A percentile compares a stretch with the other conserved stretches of the same genome.
Evolutionary conservation across 176 grass and related monocot genomes (phyloP).

Genomic region (Microstegium vimineum): DNA sequence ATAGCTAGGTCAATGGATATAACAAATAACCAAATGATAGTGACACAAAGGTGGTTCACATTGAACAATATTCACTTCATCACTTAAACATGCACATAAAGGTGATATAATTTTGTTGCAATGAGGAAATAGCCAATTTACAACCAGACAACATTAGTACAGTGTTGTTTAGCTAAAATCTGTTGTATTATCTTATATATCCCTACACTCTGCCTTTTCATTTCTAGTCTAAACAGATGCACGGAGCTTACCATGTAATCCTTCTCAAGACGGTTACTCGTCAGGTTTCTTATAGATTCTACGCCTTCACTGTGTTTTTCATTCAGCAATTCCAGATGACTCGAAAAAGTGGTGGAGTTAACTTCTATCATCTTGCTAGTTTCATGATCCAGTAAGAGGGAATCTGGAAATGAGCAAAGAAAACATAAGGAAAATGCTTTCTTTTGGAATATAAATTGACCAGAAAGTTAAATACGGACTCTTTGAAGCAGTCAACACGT

Average conservation of each 20-base stretch:
- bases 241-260: constrained; percentile 54
- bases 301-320: constrained; percentile 34
- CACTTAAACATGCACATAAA: not conserved
- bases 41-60: constrained; percentile 7
- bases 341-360: constrained; percentile 11
- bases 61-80: not conserved
- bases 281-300: constrained; percentile 42
- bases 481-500: constrained; percentile 47
- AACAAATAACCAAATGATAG: not conserved
- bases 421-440: not conserved
- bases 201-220: not conserved
- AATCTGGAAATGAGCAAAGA: constrained; percentile 44
- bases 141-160: not conserved
- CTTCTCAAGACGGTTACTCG: constrained; percentile 45
- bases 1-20: not conserved
- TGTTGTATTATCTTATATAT: not conserved
- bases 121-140: not conserved
- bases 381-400: constrained; percentile 42
- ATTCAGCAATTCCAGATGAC: constrained; percentile 45
- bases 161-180: not conserved
- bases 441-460: not conserved
- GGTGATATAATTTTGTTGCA: not conserved
- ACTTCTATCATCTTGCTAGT: constrained; percentile 26
- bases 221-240: not conserved
- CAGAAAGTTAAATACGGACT: constrained; percentile 39